Evolutionary conservation across 768 basidiomycete species (phyloP).

Genomic region (Russula sp.): DNA sequence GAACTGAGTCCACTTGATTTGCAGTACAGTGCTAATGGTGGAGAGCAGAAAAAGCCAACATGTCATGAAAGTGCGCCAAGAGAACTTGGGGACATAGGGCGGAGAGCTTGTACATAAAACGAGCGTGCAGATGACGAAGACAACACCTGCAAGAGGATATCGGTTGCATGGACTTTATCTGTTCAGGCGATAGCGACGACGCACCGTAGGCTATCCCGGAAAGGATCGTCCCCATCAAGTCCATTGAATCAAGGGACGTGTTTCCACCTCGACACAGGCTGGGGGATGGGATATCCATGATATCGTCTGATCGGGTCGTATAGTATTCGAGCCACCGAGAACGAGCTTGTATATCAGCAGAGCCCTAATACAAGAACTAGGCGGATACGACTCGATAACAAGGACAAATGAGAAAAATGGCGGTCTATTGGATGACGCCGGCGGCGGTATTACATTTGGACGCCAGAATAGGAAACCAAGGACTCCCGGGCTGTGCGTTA

Average conservation of each 20-base stretch:
- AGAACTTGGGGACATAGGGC: background rate
- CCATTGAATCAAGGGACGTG: constrained; percentile 6
- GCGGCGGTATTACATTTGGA: background rate
- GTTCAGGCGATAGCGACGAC: background rate
- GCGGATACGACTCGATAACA: background rate
- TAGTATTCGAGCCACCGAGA: background rate
- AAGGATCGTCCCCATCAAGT: constrained; percentile 24
- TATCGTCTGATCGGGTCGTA: background rate
- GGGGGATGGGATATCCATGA: constrained; percentile 1
- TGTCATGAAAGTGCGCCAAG: constrained; percentile 1
- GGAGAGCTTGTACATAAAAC: constrained; percentile 1
- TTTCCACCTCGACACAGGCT: background rate
- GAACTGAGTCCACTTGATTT: constrained; percentile 17
- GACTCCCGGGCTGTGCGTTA: background rate
- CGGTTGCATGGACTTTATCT: background rate
- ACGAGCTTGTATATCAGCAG: constrained; percentile 1
- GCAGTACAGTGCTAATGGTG: constrained; percentile 10
- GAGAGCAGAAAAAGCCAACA: constrained; percentile 17
- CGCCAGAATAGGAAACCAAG: background rate
- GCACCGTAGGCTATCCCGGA: constrained; percentile 25
- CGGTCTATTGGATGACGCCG: background rate
- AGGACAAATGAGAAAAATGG: background rate
- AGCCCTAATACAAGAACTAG: constrained; percentile 18
- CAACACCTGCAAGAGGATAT: constrained; percentile 19
- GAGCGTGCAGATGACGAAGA: constrained; percentile 15